These are phyloP conservation scores for Coemansia asiatica DNA, from an alignment of 192 early-diverging fungal genomes.

Conservation along the genomic window DNA sequence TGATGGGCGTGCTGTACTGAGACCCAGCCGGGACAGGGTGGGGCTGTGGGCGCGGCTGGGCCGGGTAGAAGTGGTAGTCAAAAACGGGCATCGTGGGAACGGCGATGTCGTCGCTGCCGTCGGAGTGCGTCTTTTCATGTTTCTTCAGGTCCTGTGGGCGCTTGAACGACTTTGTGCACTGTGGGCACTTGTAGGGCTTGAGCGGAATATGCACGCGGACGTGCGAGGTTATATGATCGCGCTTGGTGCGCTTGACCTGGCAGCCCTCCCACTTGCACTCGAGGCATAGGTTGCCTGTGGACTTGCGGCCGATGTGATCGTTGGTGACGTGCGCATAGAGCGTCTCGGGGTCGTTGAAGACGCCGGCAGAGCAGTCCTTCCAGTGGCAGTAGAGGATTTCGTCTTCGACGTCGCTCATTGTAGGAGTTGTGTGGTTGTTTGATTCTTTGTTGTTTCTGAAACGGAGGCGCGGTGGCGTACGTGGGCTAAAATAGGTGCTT, in stretches of 20 bases:
- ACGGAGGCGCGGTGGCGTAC: not conserved
- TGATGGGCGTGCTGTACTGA: conserved; percentile 15
- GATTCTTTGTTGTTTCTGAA: not conserved
- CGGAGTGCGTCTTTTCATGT: conserved; percentile 81
- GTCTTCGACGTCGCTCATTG: conserved; percentile 28
- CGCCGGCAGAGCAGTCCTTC: conserved; percentile 27
- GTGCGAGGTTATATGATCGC: conserved; percentile 98
- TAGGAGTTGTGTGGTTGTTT: not conserved
- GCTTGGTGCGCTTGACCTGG: conserved; percentile 68
- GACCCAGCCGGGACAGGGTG: not conserved
- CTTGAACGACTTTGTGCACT: conserved; percentile 86
- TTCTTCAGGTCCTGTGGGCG: conserved; percentile 95
- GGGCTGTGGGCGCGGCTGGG: not conserved
- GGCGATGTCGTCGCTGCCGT: conserved; percentile 30
- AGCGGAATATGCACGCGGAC: conserved; percentile 88
- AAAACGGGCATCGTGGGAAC: conserved; percentile 15
- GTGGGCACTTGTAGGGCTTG: conserved; percentile 84
- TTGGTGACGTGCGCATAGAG: conserved; percentile 85
- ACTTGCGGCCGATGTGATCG: conserved; percentile 89
- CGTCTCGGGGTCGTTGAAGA: conserved; percentile 75
- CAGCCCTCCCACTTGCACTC: conserved; percentile 88
- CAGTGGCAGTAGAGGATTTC: conserved; percentile 40
- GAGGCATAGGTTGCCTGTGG: conserved; percentile 83
- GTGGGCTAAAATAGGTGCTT: not conserved
- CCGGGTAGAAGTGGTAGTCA: conserved; percentile 34